phyloP scores from a whole-genome alignment of 1,139 yeast species.

The Saccharomyces pastorianus region DNA sequence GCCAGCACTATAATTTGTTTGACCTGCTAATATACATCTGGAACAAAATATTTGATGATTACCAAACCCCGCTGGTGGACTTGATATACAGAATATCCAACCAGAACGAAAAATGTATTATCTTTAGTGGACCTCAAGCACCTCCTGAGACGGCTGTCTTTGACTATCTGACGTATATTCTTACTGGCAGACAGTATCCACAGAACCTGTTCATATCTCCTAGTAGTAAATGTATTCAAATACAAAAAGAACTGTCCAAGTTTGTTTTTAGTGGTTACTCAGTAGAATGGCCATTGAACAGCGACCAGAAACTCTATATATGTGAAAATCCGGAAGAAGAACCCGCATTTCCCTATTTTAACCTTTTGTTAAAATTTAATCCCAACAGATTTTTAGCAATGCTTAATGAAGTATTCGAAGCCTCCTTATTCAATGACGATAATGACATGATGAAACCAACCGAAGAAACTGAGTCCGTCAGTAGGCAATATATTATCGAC shows the following conservation, averaged over 20 bases:
- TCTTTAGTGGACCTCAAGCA: constrained; percentile 7
- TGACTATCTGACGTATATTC: constrained; percentile 56
- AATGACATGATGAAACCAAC: constrained; percentile 1
- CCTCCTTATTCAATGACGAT: constrained; percentile 25
- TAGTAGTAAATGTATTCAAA: constrained; percentile 22
- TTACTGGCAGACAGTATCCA: constrained; percentile 75
- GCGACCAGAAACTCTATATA: constrained; percentile 21
- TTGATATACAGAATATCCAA: constrained; percentile 12
- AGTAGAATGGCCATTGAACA: constrained; percentile 39
- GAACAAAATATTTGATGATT: constrained; percentile 60
- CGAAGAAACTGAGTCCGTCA: constrained; percentile 13
- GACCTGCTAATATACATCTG: constrained; percentile 63
- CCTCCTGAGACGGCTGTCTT: constrained; percentile 29
- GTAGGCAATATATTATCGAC: constrained; percentile 30
- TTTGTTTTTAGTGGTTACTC: constrained; percentile 48
- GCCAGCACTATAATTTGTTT: constrained; percentile 44
- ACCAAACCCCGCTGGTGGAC: constrained; percentile 55
- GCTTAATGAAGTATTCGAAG: constrained; percentile 28
- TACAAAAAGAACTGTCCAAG: constrained; percentile 44
- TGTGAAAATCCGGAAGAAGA: constrained; percentile 18
- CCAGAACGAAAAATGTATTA: constrained; percentile 8
- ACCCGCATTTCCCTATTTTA: constrained; percentile 32
- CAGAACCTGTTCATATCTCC: constrained; percentile 44
- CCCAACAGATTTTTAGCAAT: constrained; percentile 16
- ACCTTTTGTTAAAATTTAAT: constrained; percentile 23